Base-by-base conservation (phyloP, 352 stramenopile species). In the Phytophthora vignae region DNA sequence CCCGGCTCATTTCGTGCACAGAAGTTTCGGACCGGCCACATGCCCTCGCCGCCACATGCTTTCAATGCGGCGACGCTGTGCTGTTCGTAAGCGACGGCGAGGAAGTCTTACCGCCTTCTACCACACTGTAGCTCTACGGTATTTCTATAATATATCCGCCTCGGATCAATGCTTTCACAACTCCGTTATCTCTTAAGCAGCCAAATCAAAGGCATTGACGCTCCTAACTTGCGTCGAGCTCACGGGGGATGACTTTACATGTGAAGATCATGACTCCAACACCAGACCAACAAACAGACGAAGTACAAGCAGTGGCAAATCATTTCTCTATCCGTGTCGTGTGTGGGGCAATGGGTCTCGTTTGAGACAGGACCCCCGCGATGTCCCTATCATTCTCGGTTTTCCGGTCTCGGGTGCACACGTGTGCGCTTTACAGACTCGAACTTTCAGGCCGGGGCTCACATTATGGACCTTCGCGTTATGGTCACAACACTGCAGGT, bases 1-100 rank as follows among this genome's bases (percentile, higher is more conserved):
- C 65, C 64, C 57, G 58, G 65, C 65, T 68, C 65, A 73, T 29
- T 22, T 44, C 8, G 48, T 56, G 36, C 22, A 54, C 15, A 56
- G 62, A 70, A 55, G 29, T 46, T 64, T 70, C 42, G 31, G 9
- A 19, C 58, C 46, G 44, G 8, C 21, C 64, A 70, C 55, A 64
- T 67, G 56, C 21, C 21, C 15, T 40, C 22, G 14, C 22, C 22
- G 25, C 36, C 60, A 21, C n/a, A 44, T 40, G 54, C 48, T 66
- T 65, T 44, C 54, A 53, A 61, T 57, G 42, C 21, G 12, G 54
- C 54, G 54, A 52, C 21, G 53, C 38, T 44, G 48, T 53, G 19
- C 54, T 60, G 31, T 60, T 54, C 21, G 48, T 54, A 58, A 42
- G 3, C 42, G 25, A 27, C 22, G 22, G 22, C 22, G 22, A 27